These are phyloP conservation scores for Leccinum boreale DNA, from an alignment of 768 basidiomycete genomes.

Conservation along the genomic window DNA sequence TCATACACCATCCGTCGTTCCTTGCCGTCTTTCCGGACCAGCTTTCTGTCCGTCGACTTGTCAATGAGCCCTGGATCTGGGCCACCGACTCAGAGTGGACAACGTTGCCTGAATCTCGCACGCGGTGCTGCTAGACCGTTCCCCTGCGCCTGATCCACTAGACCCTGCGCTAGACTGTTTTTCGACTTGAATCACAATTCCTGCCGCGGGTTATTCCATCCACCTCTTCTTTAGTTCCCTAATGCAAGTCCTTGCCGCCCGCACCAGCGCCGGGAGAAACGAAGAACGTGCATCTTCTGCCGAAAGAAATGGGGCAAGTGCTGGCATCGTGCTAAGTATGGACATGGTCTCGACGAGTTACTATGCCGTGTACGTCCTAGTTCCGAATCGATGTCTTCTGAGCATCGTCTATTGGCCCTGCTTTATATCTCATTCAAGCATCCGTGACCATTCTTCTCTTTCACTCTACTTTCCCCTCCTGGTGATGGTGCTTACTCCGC, in stretches of 20 bases:
- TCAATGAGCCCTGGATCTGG: constrained; percentile 10
- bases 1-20: not conserved
- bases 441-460: not conserved
- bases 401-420: not conserved
- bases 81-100: not conserved
- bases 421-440: not conserved
- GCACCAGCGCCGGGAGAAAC: constrained; percentile 3
- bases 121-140: constrained; percentile 16
- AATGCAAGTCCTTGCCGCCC: constrained; percentile 15
- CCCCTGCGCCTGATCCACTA: not conserved
- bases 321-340: constrained; percentile 58
- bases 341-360: constrained; percentile 50
- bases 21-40: not conserved
- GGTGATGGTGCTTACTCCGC: not conserved
- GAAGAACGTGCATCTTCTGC: constrained; percentile 19
- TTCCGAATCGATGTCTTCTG: not conserved
- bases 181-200: not conserved
- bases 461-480: not conserved
- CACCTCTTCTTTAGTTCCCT: not conserved
- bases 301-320: constrained; percentile 45
- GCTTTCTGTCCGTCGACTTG: not conserved
- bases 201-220: not conserved
- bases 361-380: constrained; percentile 49
- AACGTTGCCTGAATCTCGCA: constrained; percentile 18
- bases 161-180: not conserved